These are phyloP conservation scores for Globisporangium recalcitrans DNA, from an alignment of 352 stramenopile genomes.

Conservation along the genomic window DNA sequence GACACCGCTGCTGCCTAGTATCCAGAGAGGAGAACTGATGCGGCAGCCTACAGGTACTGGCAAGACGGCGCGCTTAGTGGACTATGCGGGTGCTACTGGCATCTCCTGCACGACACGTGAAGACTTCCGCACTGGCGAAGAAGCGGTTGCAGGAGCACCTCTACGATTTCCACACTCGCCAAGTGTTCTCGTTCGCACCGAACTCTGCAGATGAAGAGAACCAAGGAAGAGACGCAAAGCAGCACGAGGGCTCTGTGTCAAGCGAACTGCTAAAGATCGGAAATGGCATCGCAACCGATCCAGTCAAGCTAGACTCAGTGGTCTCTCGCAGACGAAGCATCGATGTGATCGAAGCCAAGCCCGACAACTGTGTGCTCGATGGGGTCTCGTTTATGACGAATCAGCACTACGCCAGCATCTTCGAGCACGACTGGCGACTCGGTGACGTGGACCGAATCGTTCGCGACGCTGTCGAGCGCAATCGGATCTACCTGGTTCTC, in stretches of 20 bases:
- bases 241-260: not conserved
- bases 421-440: constrained; percentile 45
- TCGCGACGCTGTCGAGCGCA: constrained; percentile 58
- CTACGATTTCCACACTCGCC: constrained; percentile 55
- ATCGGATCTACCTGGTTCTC: constrained; percentile 42
- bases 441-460: constrained; percentile 52
- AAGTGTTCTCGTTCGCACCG: constrained; percentile 47
- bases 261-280: not conserved
- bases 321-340: constrained; percentile 4
- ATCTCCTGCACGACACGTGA: not conserved
- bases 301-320: not conserved
- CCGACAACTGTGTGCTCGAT: constrained; percentile 26
- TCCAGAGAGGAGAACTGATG: constrained; percentile 1
- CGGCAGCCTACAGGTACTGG: not conserved
- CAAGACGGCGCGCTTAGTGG: not conserved
- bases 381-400: constrained; percentile 23
- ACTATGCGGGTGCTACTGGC: not conserved
- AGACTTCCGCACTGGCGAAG: constrained; percentile 17
- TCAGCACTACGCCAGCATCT: constrained; percentile 38
- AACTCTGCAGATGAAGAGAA: constrained; percentile 8
- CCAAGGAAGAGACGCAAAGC: not conserved
- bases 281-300: not conserved
- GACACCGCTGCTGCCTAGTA: not conserved
- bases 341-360: not conserved
- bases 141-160: constrained; percentile 40